Base-by-base conservation (phyloP, 2,329 filamentous ascomycete genomes). In the Madurella mycetomatis region DNA sequence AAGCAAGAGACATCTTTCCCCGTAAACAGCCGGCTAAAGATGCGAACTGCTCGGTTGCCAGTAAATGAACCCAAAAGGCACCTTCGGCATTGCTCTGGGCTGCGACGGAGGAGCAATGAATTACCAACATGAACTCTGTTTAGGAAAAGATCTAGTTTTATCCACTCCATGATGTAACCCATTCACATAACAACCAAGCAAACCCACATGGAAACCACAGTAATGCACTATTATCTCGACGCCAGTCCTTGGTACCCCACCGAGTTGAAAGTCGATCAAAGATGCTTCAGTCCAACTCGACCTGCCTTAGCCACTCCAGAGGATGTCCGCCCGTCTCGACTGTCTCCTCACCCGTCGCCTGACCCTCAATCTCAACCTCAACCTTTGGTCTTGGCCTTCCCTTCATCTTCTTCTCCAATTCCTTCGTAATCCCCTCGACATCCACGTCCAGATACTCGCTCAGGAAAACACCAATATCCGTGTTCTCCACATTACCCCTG, bases 401-500 rank as follows among this genome's bases (percentile, higher is more conserved):
- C 53, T 62, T 57, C 66, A 71, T 65, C 73, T 84, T 84, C 59
- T 84, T 73, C 62, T 77, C 80, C 43, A 99, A 73, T 70, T 94
- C 85, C 65, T 83, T 75, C 1, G 92, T 96, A 52, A 97, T 83
- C 32, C 77, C 76, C 1, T 89, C 81, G 1, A 96, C 82, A 66
- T 96, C 86, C 1, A 97, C 82, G 47, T 82, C 81, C 0, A 99
- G 80, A 66, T 94, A 99, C 9, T 84, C 75, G 8, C 83, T 76
- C 54, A 99, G 72, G 69, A 96, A 99, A 43, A 81, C 76, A 34
- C 94, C 94, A 1, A 99, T 80, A 25, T 97, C 91, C 0, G 86
- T 97, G 68, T 99, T 99, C 76, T 99, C 94, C 51, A 95, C 86
- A 69, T 97, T 97, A 8, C 92, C 92, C 2, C 82, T 75, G 7